Evolutionary conservation across 768 basidiomycete genomes (phyloP), one percentile per base, ranked within the genome.

Genomic region (Sarcomyxa edulis): DNA sequence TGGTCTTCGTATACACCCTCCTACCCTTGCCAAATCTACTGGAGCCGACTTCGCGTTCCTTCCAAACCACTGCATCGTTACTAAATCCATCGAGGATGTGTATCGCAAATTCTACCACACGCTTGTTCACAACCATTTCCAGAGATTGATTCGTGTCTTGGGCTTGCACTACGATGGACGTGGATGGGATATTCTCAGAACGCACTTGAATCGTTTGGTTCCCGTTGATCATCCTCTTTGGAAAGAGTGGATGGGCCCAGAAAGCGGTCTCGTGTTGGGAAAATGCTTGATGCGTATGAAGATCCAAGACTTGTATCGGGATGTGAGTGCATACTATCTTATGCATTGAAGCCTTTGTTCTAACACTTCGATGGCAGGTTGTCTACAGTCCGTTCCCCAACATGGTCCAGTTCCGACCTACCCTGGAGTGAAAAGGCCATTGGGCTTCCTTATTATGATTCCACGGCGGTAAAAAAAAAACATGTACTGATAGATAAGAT

Each of bases 221-320:
- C 74, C 75, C 0, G 45, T 45, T 14, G 61, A 61, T 14, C 71
- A 74, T 45, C 63, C 61, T 26, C 60, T 75, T 1, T 66, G 67
- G 58, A 56, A 61, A 41, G 54, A 64, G 2, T 79, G 76, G 76
- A 48, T 75, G 48, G 59, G 59, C 37, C 58, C 66, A 11, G 57
- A 56, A 20, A 61, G 55, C 41, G 51, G 46, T 31, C 56, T 61
- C 27, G 64, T 79, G 3, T 54, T 67, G 7, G 76, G 74, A 6
- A 79, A 79, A 48, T 78, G 76, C 48, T 52, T 79, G 26, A 58
- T 79, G 65, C 65, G 73, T 18, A 79, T 79, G 76, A 64, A 75
- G 16, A 60, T 78, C 56, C 64, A 68, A 30, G 71, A 72, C 37
- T 66, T 72, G 27, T 77, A 78, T 43, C 67, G 75, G 32, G 72